Evolutionary conservation across 2,329 filamentous ascomycete genomes (phyloP).

Genomic region (Fusarium metavorans): DNA sequence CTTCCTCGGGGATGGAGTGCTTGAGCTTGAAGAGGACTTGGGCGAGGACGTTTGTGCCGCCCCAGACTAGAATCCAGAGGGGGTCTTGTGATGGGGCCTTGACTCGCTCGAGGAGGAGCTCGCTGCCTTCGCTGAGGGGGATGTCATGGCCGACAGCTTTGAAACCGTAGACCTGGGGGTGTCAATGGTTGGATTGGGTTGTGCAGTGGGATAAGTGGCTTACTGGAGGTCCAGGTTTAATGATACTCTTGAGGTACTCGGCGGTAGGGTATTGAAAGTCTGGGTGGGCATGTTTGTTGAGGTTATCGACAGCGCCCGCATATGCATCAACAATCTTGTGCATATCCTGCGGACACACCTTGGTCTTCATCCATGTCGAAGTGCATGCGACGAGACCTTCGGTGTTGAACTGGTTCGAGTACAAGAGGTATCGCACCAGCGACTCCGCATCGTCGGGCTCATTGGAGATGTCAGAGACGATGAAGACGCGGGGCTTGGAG

Average conservation of each 20-base stretch:
- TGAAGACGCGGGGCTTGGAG: constrained; percentile 53
- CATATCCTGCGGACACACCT: constrained; percentile 57
- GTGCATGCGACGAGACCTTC: constrained; percentile 60
- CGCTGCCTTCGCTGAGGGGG: constrained; percentile 53
- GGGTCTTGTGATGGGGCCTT: constrained; percentile 48
- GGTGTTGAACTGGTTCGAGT: constrained; percentile 60
- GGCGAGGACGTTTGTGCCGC: constrained; percentile 65
- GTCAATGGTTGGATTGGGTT: neutral
- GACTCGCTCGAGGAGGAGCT: constrained; percentile 54
- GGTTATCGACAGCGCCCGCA: constrained; percentile 56
- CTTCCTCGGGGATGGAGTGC: constrained; percentile 38
- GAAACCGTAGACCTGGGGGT: constrained; percentile 48
- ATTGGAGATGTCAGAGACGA: constrained; percentile 59
- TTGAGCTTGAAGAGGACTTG: constrained; percentile 57
- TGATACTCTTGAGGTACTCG: constrained; percentile 49
- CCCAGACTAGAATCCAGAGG: constrained; percentile 66
- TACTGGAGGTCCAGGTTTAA: constrained; percentile 54
- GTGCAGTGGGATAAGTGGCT: neutral
- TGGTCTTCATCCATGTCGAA: constrained; percentile 58
- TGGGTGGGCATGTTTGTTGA: constrained; percentile 61
- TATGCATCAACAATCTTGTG: constrained; percentile 59
- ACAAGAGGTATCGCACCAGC: constrained; percentile 58
- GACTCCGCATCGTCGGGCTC: constrained; percentile 61
- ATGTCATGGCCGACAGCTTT: constrained; percentile 47
- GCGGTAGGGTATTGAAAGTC: constrained; percentile 56